A percentile compares a stretch with the other conserved stretches of the same genome.
These are phyloP conservation scores for Fusarium foetens DNA, from an alignment of 2,329 filamentous ascomycete species.

Conservation along the genomic window DNA sequence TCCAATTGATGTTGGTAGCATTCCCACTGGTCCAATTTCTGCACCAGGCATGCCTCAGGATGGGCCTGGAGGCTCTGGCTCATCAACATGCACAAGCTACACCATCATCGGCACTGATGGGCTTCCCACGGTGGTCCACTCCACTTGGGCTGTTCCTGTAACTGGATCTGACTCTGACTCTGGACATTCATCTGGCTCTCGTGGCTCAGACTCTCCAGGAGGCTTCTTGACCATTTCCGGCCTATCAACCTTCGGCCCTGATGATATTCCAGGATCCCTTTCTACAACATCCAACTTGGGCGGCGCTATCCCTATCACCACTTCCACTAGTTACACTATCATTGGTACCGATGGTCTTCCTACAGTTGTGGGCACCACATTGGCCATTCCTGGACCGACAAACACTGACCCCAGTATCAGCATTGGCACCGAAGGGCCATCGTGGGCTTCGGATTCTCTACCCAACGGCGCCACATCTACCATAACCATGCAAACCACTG, in stretches of 20 bases:
- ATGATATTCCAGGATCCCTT: not conserved
- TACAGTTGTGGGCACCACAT: slow-evolving; percentile 48
- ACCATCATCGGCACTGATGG: slow-evolving; percentile 39
- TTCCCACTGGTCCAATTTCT: slow-evolving; percentile 21
- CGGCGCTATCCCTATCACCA: slow-evolving; percentile 31
- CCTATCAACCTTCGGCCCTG: slow-evolving; percentile 12
- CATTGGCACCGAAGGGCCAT: slow-evolving; percentile 10
- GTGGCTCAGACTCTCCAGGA: slow-evolving; percentile 12
- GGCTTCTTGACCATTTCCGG: slow-evolving; percentile 7
- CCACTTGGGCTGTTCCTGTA: slow-evolving; percentile 33
- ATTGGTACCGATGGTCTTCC: slow-evolving; percentile 42
- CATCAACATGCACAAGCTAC: slow-evolving; percentile 36
- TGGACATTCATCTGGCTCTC: slow-evolving; percentile 1
- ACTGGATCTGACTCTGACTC: slow-evolving; percentile 10
- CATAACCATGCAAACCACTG: slow-evolving; percentile 14
- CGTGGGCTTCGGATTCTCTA: slow-evolving; percentile 28
- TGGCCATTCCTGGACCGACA: slow-evolving; percentile 43
- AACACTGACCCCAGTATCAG: slow-evolving; percentile 32
- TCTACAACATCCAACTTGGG: not conserved
- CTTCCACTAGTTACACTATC: slow-evolving; percentile 45
- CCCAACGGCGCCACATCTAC: slow-evolving; percentile 25
- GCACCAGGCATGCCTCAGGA: slow-evolving; percentile 23
- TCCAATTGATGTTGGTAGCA: slow-evolving; percentile 24
- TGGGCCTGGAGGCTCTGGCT: slow-evolving; percentile 15
- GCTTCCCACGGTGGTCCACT: slow-evolving; percentile 33